Percentiles rank a stretch among this genome's conserved stretches.
These are phyloP conservation scores for Cystobasidiaceae sp. DNA, from an alignment of 1,284 basidiomycete species.

Conservation along the genomic window DNA sequence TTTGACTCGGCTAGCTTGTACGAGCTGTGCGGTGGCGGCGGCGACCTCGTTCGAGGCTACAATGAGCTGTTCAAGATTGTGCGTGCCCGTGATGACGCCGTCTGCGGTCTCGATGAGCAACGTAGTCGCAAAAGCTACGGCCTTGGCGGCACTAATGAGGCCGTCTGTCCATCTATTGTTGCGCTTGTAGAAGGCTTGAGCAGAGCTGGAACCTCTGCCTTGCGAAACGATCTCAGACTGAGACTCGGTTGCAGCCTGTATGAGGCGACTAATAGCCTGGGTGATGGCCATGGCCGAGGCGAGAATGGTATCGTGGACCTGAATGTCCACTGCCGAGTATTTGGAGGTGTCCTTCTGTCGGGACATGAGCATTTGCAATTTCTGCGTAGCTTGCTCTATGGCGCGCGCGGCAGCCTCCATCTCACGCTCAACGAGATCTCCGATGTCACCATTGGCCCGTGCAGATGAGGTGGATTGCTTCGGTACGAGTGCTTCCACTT, in stretches of 20 bases:
- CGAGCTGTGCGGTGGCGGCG: slow-evolving; percentile 92
- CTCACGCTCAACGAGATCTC: slow-evolving; percentile 92
- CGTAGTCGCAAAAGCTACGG: slow-evolving; percentile 95
- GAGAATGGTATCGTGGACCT: slow-evolving; percentile 97
- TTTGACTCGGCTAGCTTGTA: slow-evolving; percentile 96
- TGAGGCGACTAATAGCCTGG: slow-evolving; percentile 86
- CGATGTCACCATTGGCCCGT: slow-evolving; percentile 84
- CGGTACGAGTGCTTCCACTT: slow-evolving; percentile 79
- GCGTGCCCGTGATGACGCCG: slow-evolving; percentile 91
- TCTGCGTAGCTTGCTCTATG: slow-evolving; percentile 86
- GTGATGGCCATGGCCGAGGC: slow-evolving; percentile 91
- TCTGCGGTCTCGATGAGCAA: slow-evolving; percentile 96
- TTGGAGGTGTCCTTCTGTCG: slow-evolving; percentile 77
- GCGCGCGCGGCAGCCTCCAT: slow-evolving; percentile 90
- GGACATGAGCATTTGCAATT: slow-evolving; percentile 81
- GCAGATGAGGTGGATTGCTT: slow-evolving; percentile 68
- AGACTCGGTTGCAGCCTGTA: slow-evolving; percentile 91
- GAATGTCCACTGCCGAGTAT: slow-evolving; percentile 83
- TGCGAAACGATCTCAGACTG: slow-evolving; percentile 97
- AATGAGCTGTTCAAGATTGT: slow-evolving; percentile 96
- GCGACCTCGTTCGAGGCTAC: slow-evolving; percentile 98
- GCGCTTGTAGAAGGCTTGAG: slow-evolving; percentile 97
- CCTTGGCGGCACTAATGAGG: slow-evolving; percentile 93
- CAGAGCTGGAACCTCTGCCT: slow-evolving; percentile 81
- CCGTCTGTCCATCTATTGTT: slow-evolving; percentile 99